Conservation (phyloP, 2,329 filamentous ascomycete genomes). For the Daldinia sp. region DNA sequence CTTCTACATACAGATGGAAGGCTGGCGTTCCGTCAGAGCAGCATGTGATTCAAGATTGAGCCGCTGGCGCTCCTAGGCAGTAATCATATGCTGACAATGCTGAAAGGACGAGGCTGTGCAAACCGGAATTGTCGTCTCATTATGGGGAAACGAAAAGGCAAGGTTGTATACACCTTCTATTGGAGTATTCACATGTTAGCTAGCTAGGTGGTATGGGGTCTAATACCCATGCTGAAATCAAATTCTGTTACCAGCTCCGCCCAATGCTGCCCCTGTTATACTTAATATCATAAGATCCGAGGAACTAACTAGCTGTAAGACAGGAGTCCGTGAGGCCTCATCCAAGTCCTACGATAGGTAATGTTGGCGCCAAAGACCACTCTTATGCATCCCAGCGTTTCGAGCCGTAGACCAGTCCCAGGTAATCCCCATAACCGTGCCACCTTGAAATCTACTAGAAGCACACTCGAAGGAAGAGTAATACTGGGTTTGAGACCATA, state of each 20-base stretch:
- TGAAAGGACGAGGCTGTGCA: not conserved
- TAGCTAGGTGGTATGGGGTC: not conserved
- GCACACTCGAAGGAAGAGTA: not conserved
- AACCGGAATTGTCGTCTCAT: not conserved
- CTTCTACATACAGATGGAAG: constrained; percentile 57
- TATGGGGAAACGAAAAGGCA: not conserved
- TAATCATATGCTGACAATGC: not conserved
- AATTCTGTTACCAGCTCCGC: not conserved
- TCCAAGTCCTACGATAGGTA: not conserved
- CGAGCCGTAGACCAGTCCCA: not conserved
- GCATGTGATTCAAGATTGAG: constrained; percentile 43
- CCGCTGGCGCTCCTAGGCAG: not conserved
- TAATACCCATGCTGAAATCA: constrained; percentile 1
- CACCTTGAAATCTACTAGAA: not conserved
- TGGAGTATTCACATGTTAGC: not conserved
- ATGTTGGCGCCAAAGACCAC: not conserved
- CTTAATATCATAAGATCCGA: not conserved
- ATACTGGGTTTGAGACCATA: not conserved
- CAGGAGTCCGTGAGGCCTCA: constrained; percentile 2
- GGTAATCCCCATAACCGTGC: constrained; percentile 9
- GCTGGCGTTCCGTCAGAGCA: constrained; percentile 44
- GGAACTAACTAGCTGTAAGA: not conserved
- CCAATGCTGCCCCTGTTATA: not conserved
- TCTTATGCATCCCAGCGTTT: not conserved
- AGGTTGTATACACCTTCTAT: constrained; percentile 3